Evolutionary conservation across 495 filamentous ascomycete species (phyloP), one percentile per base, ranked within the genome.

Genomic region (Talaromyces borbonicus): DNA sequence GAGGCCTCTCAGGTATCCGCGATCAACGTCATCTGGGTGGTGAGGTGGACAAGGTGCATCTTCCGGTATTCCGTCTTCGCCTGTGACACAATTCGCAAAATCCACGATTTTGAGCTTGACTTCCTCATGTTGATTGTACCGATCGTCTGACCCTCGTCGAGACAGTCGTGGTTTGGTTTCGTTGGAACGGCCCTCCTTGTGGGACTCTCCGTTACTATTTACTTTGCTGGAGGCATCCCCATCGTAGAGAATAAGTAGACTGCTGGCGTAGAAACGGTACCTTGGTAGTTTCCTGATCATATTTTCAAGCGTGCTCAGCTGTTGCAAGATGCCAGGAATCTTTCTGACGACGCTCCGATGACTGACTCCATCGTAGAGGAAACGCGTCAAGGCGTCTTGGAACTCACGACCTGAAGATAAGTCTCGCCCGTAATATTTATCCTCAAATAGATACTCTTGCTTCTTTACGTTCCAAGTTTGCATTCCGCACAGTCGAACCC

Each of bases 71-170:
- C 71, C 62, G 55, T 95, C 87, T 43, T 90, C 87, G 3, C 85
- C 84, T 8, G 88, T 95, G 6, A 97, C 83, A 52, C 90, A 96
- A 57, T 98, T 98, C 20, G 92, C 92, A 69, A 98, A 98, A 60
- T 98, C 92, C 35, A 95, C 90, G 59, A 98, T 94, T 62, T 96
- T 96, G 58, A 98, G 75, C 55, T 94, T 84, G 48, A 98, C 67
- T 20, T 68, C 55, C 5, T 49, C 45, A 11, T 73, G n/a, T n/a
- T n/a, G 73, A 23, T 71, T 69, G 46, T 76, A 67, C 8, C 68
- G 64, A 30, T 75, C 68, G 9, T 62, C 62, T 9, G 71, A 60
- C 2, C 53, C 48, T 20, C 52, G 56, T 22, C 59, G 60, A 14
- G 54, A 56, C 22, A 55, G 37, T 32, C 46, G 44, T 15, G 50